Percentiles rank a stretch among this genome's conserved stretches.
phyloP scores from a whole-genome alignment of 2,329 filamentous ascomycete genomes.

The Cylindrodendrum hubeiense region DNA sequence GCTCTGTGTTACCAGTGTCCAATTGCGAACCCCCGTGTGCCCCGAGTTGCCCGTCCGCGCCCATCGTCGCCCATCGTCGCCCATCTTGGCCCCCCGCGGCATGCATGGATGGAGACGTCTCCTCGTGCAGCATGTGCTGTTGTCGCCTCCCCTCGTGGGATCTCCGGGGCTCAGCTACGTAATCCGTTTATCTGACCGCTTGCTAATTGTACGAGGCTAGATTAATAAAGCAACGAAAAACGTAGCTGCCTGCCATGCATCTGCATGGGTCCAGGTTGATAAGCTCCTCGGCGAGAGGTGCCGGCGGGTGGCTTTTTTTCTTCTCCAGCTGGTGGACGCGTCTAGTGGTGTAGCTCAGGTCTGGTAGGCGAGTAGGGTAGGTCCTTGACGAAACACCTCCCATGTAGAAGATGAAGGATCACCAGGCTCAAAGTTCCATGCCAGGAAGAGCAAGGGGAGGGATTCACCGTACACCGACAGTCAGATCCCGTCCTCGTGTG shows the following conservation, averaged over 20 bases:
- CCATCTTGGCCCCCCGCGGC: conserved; percentile 28
- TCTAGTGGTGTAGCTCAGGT: conserved; percentile 6
- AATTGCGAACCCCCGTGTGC: conserved; percentile 34
- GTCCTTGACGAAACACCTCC: background rate
- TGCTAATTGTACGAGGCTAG: conserved; percentile 17
- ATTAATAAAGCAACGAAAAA: conserved; percentile 13
- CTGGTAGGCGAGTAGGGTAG: background rate
- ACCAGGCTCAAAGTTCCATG: background rate
- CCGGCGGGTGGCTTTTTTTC: conserved; percentile 27
- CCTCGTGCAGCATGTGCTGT: conserved; percentile 28
- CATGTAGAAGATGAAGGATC: background rate
- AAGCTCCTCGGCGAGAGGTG: conserved; percentile 9
- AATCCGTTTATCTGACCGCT: conserved; percentile 42
- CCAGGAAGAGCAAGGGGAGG: background rate
- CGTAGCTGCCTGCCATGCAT: conserved; percentile 16
- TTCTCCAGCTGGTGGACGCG: conserved; percentile 18
- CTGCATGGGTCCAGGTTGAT: conserved; percentile 14
- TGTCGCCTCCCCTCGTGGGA: conserved; percentile 23
- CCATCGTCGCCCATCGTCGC: conserved; percentile 5
- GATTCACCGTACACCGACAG: conserved; percentile 32
- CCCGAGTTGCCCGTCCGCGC: conserved; percentile 12
- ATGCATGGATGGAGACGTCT: conserved; percentile 13
- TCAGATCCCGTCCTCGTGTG: conserved; percentile 23
- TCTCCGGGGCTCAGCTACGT: conserved; percentile 28
- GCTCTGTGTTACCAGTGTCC: conserved; percentile 21